Base-by-base conservation (phyloP, 2,329 filamentous ascomycete species). In the Colletotrichum kahawae region DNA sequence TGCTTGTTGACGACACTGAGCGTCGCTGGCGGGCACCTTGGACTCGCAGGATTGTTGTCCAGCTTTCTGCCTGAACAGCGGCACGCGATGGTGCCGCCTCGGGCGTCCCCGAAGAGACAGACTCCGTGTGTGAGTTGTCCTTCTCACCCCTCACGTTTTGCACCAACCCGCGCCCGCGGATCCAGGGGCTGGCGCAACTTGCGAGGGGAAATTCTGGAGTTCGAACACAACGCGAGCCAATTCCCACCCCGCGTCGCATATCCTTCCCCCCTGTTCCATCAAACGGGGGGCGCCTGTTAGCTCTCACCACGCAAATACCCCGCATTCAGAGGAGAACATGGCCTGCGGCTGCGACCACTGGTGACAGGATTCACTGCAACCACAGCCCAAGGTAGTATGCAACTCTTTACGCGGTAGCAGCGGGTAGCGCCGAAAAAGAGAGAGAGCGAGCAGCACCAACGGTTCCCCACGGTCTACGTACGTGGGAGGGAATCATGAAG, bases 381-480 rank as follows among this genome's bases (percentile, higher is more conserved):
- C 38, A 33, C 21, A 8, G 9, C 21, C 18, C n/a, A 2, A n/a
- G 18, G 34, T 36, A 5, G 29, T 24, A 31, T 27, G 6, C 63
- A 6, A 12, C 9, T n/a, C 67, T n/a, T 70, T 21, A 5, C 59
- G 72, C 68, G 62, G 72, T 34, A 71, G 68, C 72, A 51, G 72
- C 72, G 72, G 68, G n/a, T 75, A 67, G 72, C 67, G 56, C 34
- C 21, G 56, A 59, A 67, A 75, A 75, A 62, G 5, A 60, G 38
- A 9, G 38, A 48, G 9, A 1, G 9, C 33, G 9, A 51, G 43
- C 43, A 51, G 21, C 10, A 21, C 43, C 43, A 21, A 51, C 43
- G n/a, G 43, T 51, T 51, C 43, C 43, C n/a, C 12, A 24, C n/a
- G 43, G 43, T n/a, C 31, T n/a, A 33, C 18, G 16, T n/a, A 33